Evolutionary conservation across 495 filamentous ascomycete genomes (phyloP).

Genomic region (Durotheca rogersii): DNA sequence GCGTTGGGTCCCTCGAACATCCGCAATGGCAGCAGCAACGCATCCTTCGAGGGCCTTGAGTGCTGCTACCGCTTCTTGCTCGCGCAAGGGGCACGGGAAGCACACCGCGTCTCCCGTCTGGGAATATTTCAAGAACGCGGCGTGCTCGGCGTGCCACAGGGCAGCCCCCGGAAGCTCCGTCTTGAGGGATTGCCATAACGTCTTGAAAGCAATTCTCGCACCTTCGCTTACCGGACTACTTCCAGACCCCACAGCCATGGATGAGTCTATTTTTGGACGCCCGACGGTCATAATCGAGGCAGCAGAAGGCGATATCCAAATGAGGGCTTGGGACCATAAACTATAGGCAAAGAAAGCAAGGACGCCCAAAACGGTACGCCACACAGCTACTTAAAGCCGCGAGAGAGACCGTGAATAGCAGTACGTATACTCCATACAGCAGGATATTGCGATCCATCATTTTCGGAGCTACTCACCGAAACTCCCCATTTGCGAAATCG

Average conservation of each 20-base stretch:
- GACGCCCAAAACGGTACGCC: constrained; percentile 9
- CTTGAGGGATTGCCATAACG: constrained; percentile 27
- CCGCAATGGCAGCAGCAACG: constrained; percentile 62
- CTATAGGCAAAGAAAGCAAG: constrained; percentile 6
- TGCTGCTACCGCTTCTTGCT: constrained; percentile 66
- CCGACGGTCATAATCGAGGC: constrained; percentile 21
- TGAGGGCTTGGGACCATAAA: constrained; percentile 5
- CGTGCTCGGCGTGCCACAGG: constrained; percentile 24
- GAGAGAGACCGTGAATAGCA: constrained; percentile 10
- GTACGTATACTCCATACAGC: constrained; percentile 17
- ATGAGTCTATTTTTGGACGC: constrained; percentile 3
- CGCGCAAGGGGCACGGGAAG: constrained; percentile 68
- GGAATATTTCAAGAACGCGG: constrained; percentile 36
- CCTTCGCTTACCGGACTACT: constrained; percentile 29
- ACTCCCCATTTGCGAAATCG: constrained; percentile 13
- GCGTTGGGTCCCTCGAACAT: constrained; percentile 45
- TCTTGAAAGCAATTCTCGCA: constrained; percentile 31
- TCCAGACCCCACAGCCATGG: constrained; percentile 6
- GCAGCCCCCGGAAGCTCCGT: constrained; percentile 38
- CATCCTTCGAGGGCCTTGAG: constrained; percentile 71
- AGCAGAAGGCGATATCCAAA: constrained; percentile 1
- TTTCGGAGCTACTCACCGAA: constrained; percentile 21
- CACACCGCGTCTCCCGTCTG: constrained; percentile 35
- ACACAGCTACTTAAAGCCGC: constrained; percentile 17
- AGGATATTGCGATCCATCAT: constrained; percentile 22